Percentiles rank a stretch among this genome's conserved stretches.
phyloP scores from a whole-genome alignment of 164 flowering plant genomes.

The Annona cherimola region DNA sequence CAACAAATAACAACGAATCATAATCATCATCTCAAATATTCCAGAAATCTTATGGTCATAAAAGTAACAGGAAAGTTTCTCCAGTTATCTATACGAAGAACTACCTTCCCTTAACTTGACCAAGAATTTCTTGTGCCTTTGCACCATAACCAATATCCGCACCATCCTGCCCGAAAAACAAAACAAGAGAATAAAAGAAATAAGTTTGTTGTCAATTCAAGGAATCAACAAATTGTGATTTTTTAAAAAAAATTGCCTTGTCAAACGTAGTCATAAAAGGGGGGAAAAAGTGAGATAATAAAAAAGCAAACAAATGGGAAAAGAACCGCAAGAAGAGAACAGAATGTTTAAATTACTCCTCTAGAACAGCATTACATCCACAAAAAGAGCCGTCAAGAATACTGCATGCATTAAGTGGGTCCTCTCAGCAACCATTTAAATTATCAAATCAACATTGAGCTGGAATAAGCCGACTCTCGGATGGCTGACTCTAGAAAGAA shows the following conservation, averaged over 20 bases:
- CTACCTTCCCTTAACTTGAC: slow-evolving; percentile 96
- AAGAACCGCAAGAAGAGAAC: background rate
- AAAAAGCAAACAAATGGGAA: background rate
- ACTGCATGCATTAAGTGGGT: background rate
- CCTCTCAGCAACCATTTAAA: background rate
- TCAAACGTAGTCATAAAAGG: background rate
- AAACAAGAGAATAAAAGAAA: background rate
- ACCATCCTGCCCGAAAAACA: slow-evolving; percentile 51
- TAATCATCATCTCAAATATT: too few species aligned
- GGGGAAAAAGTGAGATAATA: background rate
- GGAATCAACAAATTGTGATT: too few species aligned
- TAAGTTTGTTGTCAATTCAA: too few species aligned
- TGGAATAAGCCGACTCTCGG: background rate
- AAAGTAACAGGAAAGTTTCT: too few species aligned
- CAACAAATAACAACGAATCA: too few species aligned
- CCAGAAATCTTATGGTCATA: too few species aligned
- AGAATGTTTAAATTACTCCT: background rate
- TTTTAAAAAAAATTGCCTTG: too few species aligned
- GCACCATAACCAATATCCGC: slow-evolving; percentile 96
- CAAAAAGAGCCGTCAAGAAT: background rate
- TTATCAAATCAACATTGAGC: background rate
- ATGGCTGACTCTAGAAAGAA: background rate
- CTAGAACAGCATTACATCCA: too few species aligned
- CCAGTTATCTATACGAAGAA: too few species aligned
- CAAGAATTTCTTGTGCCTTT: slow-evolving; percentile 88